Evolutionary conservation across 176 grass and related monocot species (phyloP), one percentile per base, ranked within the genome.

Genomic region (Avena atlantica): DNA sequence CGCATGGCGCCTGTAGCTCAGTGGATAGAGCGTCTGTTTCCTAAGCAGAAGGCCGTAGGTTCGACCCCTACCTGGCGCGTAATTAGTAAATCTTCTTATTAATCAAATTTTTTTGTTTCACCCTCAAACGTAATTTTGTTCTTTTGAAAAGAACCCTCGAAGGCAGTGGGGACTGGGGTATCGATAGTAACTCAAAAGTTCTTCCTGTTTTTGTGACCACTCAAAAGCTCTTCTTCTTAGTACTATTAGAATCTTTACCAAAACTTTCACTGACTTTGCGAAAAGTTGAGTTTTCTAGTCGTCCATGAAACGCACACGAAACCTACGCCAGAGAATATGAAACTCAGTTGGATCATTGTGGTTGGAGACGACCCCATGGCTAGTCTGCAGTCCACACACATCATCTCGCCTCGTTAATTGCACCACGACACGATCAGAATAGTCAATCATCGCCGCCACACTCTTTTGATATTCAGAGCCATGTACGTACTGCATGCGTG

Each of bases 11-110:
- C 94, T 94, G 97, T 96, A 96, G 94, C 94, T 96, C 97, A 93
- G 92, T 93, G 94, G 97, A 99, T 99, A 93, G 94, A 96, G 97
- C 90, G 97, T 96, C 89, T 89, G 93, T 98, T 95, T 98, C 93
- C 93, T 95, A 93, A 95, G 47, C 63, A 9, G 91, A 97, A 95
- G 87, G 90, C 52, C 89, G 86, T 91, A 95, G 93, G 89, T 95
- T 93, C 80, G 91, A 91, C 88, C 93, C 88, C 93, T 95, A 90
- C 88, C 93, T 42, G 40, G 40, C 40, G 40, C 31, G n/a, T 29
- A 29, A 29, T 29, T 29, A 29, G 27, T 29, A 29, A 29, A 29
- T 29, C 1, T 1, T 29, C 27, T 29, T 29, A 2, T 29, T 29
- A 29, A 29, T 29, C 27, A 29, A 29, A 1, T 29, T 1, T 34